phyloP scores from a whole-genome alignment of 2,329 filamentous ascomycete genomes.

The Colletotrichum sp. region DNA sequence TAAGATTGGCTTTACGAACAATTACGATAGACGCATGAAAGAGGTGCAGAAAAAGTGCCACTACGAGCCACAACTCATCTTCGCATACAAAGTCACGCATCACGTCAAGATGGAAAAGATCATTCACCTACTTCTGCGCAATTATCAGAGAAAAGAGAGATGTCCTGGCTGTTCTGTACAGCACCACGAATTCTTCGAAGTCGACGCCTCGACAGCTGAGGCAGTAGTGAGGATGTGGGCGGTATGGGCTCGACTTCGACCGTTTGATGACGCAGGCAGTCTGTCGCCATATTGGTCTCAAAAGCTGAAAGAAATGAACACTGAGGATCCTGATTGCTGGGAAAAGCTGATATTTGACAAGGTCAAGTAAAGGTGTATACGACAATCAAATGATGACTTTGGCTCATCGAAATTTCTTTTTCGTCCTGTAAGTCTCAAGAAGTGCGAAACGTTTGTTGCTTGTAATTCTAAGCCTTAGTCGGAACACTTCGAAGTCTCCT shows the following conservation, averaged over 20 bases:
- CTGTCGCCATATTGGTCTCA: conserved; percentile 26
- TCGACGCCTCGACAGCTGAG: conserved; percentile 18
- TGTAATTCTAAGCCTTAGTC: no score
- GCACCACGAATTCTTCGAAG: conserved; percentile 34
- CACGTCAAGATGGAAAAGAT: conserved; percentile 31
- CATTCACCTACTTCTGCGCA: conserved; percentile 30
- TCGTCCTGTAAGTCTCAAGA: no score
- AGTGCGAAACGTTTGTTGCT: no score
- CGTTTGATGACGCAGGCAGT: conserved; percentile 28
- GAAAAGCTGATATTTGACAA: neutral
- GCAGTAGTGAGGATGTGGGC: conserved; percentile 27
- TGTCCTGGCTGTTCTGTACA: conserved; percentile 25
- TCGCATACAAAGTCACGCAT: conserved; percentile 17
- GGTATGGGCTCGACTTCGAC: conserved; percentile 27
- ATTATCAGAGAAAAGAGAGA: conserved; percentile 26
- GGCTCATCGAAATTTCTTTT: no score
- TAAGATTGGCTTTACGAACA: conserved; percentile 32
- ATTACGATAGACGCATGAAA: conserved; percentile 26
- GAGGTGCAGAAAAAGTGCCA: conserved; percentile 25
- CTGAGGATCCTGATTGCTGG: neutral
- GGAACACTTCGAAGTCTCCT: no score
- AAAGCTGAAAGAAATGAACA: neutral
- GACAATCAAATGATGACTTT: neutral
- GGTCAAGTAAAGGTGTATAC: neutral
- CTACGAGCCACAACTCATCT: conserved; percentile 25